Percentiles rank a stretch among this genome's conserved stretches.
These are phyloP conservation scores for Rhynchosporium secalis DNA, from an alignment of 2,329 filamentous ascomycete species.

Conservation along the genomic window DNA sequence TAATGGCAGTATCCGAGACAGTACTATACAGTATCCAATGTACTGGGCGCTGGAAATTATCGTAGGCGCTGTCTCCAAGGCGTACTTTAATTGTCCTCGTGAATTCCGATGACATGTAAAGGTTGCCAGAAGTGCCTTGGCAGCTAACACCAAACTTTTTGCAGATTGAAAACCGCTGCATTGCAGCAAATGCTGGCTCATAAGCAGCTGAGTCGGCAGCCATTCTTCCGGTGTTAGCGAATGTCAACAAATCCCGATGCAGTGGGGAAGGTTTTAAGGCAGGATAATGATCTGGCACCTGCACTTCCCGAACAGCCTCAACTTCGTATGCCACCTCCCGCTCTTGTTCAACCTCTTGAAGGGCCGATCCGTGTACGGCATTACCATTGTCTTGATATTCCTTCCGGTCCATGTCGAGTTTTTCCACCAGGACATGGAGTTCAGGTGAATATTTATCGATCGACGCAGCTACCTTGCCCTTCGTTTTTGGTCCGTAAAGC, in stretches of 20 bases:
- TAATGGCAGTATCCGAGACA: conserved; percentile 48
- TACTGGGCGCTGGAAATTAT: conserved; percentile 50
- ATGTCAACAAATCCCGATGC: conserved; percentile 48
- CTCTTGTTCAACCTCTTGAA: conserved; percentile 56
- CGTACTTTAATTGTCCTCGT: conserved; percentile 45
- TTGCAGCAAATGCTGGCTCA: conserved; percentile 45
- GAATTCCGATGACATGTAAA: conserved; percentile 51
- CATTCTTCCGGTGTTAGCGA: conserved; percentile 48
- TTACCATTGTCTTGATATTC: conserved; percentile 47
- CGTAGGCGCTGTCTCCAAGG: conserved; percentile 40
- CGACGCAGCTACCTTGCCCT: conserved; percentile 21
- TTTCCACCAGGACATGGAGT: conserved; percentile 35
- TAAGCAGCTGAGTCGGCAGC: conserved; percentile 42
- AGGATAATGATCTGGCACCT: conserved; percentile 43
- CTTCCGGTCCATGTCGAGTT: conserved; percentile 41
- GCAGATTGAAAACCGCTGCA: conserved; percentile 45
- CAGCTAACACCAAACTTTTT: conserved; percentile 39
- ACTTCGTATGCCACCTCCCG: conserved; percentile 49
- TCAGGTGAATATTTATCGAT: conserved; percentile 28
- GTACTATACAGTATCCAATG: conserved; percentile 63
- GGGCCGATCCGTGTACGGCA: conserved; percentile 48
- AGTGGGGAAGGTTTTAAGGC: conserved; percentile 48
- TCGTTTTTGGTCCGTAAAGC: conserved; percentile 51
- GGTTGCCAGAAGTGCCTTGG: conserved; percentile 29
- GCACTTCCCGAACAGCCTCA: conserved; percentile 48